Evolutionary conservation across 2,329 filamentous ascomycete species (phyloP).

Genomic region (Paramyrothecium sp.): DNA sequence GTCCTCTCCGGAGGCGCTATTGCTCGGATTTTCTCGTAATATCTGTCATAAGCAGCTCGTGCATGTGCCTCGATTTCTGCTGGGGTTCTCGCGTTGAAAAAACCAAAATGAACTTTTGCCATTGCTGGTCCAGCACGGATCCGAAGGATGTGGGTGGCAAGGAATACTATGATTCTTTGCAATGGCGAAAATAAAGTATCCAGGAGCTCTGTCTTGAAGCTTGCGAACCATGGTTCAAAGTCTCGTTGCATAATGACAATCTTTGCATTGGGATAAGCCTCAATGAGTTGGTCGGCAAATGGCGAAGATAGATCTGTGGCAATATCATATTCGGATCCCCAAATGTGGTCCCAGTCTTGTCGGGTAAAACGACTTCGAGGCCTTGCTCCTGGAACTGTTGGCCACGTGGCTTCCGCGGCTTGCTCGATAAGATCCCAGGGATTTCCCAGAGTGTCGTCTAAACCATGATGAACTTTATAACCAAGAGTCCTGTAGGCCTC

Average conservation of each 20-base stretch:
- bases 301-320: slow-evolving; percentile 12
- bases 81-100: neutral
- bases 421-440: slow-evolving; percentile 4
- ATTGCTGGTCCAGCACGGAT: neutral
- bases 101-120: neutral
- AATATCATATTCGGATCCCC: slow-evolving; percentile 9
- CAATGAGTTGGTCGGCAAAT: slow-evolving; percentile 12
- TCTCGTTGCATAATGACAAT: slow-evolving; percentile 15
- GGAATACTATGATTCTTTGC: neutral
- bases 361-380: slow-evolving; percentile 1
- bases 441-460: slow-evolving; percentile 1
- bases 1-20: slow-evolving; percentile 10
- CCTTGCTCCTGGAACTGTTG: neutral
- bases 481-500: slow-evolving; percentile 6
- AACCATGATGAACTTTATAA: slow-evolving; percentile 2
- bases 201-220: slow-evolving; percentile 13
- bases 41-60: slow-evolving; percentile 11
- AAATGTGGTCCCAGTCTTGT: slow-evolving; percentile 5
- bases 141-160: neutral
- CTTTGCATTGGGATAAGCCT: slow-evolving; percentile 15
- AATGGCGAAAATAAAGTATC: neutral
- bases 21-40: slow-evolving; percentile 13
- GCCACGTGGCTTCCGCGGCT: slow-evolving; percentile 7
- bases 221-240: slow-evolving; percentile 13
- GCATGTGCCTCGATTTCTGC: slow-evolving; percentile 1